Evolutionary conservation across 2,329 filamentous ascomycete genomes (phyloP).

Genomic region (Fusarium humuli): DNA sequence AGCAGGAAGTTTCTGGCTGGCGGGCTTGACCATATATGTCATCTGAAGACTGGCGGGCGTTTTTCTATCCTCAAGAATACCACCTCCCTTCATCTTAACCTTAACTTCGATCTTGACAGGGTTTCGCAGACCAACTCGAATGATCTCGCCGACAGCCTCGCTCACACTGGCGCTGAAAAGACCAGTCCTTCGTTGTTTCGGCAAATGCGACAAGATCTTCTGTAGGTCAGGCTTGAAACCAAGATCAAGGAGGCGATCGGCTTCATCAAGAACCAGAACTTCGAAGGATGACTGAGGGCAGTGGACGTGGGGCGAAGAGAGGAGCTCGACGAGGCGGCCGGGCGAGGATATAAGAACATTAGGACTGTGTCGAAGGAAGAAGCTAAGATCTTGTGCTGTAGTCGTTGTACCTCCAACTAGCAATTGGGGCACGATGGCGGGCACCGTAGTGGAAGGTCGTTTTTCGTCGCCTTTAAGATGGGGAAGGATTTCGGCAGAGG

Average conservation of each 20-base stretch:
- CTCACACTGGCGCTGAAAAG: conserved; percentile 96
- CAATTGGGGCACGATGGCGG: conserved; percentile 83
- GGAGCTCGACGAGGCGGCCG: conserved; percentile 86
- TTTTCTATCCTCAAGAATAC: conserved; percentile 78
- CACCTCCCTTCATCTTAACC: conserved; percentile 79
- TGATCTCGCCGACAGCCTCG: conserved; percentile 92
- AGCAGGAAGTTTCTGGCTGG: conserved; percentile 83
- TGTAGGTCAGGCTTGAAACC: conserved; percentile 94
- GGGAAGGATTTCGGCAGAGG: conserved; percentile 75
- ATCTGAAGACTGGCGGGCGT: conserved; percentile 95
- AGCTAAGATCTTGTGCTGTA: conserved; percentile 86
- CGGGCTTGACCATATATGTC: conserved; percentile 80
- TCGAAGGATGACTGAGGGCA: conserved; percentile 92
- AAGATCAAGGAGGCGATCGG: conserved; percentile 89
- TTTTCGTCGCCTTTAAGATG: conserved; percentile 67
- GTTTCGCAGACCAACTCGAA: conserved; percentile 90
- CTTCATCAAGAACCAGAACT: conserved; percentile 91
- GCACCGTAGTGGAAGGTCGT: conserved; percentile 58
- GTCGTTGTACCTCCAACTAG: conserved; percentile 84
- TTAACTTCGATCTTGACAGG: conserved; percentile 95
- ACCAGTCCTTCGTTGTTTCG: conserved; percentile 93
- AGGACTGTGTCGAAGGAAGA: conserved; percentile 84
- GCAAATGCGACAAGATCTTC: conserved; percentile 83
- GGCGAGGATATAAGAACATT: conserved; percentile 93
- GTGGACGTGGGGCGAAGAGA: conserved; percentile 88